Evolutionary conservation across 1,139 yeast genomes (phyloP).

Genomic region (Kurtzmaniella quercitrusa): DNA sequence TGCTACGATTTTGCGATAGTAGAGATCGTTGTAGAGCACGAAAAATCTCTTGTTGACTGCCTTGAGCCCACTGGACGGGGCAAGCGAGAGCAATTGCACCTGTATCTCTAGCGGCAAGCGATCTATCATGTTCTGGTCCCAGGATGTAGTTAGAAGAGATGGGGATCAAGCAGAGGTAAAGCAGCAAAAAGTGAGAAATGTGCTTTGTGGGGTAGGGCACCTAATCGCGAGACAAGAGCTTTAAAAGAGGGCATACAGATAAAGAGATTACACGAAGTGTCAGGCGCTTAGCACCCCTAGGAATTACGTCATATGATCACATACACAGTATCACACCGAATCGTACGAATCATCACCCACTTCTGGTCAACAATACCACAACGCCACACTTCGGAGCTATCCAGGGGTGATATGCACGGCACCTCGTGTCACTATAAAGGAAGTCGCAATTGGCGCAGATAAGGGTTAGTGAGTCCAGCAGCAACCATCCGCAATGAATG

Average conservation of each 20-base stretch:
- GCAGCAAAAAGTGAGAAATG: background rate
- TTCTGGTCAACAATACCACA: no score
- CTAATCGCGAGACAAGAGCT: background rate
- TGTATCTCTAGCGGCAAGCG: slow-evolving; percentile 51
- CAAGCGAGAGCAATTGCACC: slow-evolving; percentile 31
- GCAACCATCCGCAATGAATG: background rate
- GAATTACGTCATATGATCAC: no score
- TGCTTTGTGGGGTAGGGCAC: background rate
- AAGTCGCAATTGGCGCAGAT: background rate
- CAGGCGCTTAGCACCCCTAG: no score
- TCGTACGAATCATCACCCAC: no score
- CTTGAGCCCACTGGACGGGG: slow-evolving; percentile 41
- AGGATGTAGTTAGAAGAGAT: background rate
- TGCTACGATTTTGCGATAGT: slow-evolving; percentile 36
- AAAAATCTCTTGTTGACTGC: slow-evolving; percentile 40
- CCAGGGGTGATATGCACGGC: no score
- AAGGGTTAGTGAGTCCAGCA: background rate
- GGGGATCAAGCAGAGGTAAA: background rate
- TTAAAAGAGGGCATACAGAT: background rate
- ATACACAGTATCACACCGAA: no score
- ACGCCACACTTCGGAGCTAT: no score
- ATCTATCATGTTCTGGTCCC: slow-evolving; percentile 16
- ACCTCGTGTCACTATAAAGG: background rate
- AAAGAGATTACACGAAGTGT: no score
- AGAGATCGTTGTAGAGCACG: slow-evolving; percentile 47